Evolutionary conservation across 495 filamentous ascomycete genomes (phyloP).

Genomic region (Barbatosphaeria neglecta): DNA sequence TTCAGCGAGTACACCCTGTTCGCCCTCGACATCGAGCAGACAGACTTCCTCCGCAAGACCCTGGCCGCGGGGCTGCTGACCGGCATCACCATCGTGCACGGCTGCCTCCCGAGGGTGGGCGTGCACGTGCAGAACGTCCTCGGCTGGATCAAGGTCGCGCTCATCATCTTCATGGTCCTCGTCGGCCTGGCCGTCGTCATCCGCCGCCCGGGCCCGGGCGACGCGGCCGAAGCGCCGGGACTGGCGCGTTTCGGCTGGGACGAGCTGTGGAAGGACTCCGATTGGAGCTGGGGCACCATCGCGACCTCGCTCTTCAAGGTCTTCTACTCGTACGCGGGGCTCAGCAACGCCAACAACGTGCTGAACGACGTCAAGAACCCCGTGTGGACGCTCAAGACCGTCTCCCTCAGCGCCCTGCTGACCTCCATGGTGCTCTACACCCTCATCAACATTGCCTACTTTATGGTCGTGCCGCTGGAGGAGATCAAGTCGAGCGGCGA

Average conservation of each 20-base stretch:
- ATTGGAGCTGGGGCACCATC: constrained; percentile 43
- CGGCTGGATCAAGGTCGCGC: constrained; percentile 51
- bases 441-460: constrained; percentile 60
- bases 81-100: constrained; percentile 49
- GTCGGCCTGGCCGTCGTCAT: constrained; percentile 43
- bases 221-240: constrained; percentile 1
- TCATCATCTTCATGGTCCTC: constrained; percentile 56
- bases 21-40: constrained; percentile 37
- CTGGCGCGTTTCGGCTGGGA: constrained; percentile 15
- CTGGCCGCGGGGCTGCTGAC: constrained; percentile 53
- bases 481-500: constrained; percentile 58
- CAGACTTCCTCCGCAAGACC: constrained; percentile 41
- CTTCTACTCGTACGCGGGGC: constrained; percentile 57
- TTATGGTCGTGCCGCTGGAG: constrained; percentile 53
- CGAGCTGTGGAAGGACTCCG: constrained; percentile 39
- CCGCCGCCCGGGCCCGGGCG: constrained; percentile 17
- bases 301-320: constrained; percentile 62
- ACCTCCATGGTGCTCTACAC: constrained; percentile 54
- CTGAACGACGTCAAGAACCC: constrained; percentile 64
- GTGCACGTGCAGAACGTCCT: constrained; percentile 55
- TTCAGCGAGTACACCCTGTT: constrained; percentile 61
- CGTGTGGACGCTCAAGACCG: constrained; percentile 51
- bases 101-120: constrained; percentile 48
- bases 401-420: constrained; percentile 48
- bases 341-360: constrained; percentile 64